Conservation (phyloP, 2,329 filamentous ascomycete genomes). For the Monosporascus sp. region DNA sequence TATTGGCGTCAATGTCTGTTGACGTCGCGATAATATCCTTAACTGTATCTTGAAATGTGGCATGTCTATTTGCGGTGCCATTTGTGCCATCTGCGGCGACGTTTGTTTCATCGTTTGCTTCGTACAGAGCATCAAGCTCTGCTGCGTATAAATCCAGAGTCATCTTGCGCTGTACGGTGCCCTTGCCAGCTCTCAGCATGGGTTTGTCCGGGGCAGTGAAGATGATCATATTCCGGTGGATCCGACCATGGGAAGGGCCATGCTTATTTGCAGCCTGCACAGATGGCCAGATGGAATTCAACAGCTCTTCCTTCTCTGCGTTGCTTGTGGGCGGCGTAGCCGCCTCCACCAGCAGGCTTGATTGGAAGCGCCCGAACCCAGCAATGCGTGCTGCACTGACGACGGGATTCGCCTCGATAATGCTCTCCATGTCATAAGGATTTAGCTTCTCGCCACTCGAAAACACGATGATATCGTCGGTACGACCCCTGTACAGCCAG, state of each 20-base stretch:
- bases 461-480: conserved; percentile 29
- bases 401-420: conserved; percentile 22
- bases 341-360: conserved; percentile 21
- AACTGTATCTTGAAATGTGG: conserved; percentile 1
- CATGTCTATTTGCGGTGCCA: background rate
- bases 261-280: conserved; percentile 9
- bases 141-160: conserved; percentile 24
- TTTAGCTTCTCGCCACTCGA: conserved; percentile 39
- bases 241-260: conserved; percentile 11
- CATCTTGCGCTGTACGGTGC: conserved; percentile 29
- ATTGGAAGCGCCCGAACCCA: conserved; percentile 24
- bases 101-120: background rate
- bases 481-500: conserved; percentile 29
- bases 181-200: conserved; percentile 29
- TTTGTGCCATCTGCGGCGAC: background rate
- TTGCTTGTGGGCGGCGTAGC: background rate
- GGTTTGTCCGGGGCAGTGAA: conserved; percentile 27
- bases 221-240: conserved; percentile 20
- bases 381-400: conserved; percentile 29
- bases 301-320: conserved; percentile 3
- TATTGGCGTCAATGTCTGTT: conserved; percentile 7
- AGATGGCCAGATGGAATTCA: conserved; percentile 14
- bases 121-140: conserved; percentile 30
- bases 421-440: conserved; percentile 31
- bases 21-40: conserved; percentile 6